Evolutionary conservation across 495 filamentous ascomycete genomes (phyloP).

Genomic region (Penicillium canariense): DNA sequence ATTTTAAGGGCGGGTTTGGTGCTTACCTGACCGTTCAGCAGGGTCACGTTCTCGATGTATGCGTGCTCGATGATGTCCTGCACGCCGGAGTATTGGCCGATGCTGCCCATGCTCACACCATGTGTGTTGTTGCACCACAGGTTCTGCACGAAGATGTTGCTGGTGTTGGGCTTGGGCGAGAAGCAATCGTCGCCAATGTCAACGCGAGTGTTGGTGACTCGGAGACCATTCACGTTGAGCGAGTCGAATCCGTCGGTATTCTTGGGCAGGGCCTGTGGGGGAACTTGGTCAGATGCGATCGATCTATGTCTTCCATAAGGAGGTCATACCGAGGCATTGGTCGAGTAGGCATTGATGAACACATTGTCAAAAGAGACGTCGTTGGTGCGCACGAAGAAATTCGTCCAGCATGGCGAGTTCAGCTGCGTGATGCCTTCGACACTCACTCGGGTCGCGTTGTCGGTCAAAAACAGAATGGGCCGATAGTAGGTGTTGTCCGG

Average conservation of each 20-base stretch:
- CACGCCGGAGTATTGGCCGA: slow-evolving; percentile 55
- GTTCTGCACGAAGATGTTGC: slow-evolving; percentile 55
- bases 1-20: background rate
- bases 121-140: slow-evolving; percentile 59
- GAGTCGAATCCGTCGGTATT: slow-evolving; percentile 62
- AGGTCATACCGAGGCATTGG: slow-evolving; percentile 42
- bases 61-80: slow-evolving; percentile 53
- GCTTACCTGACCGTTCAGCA: slow-evolving; percentile 49
- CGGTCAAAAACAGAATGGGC: slow-evolving; percentile 54
- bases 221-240: slow-evolving; percentile 46
- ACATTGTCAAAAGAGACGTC: slow-evolving; percentile 53
- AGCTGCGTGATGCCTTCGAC: slow-evolving; percentile 56
- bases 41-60: slow-evolving; percentile 54
- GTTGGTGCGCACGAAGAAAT: slow-evolving; percentile 54
- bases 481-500: slow-evolving; percentile 51
- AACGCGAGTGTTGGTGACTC: slow-evolving; percentile 48
- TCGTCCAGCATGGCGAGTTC: slow-evolving; percentile 60
- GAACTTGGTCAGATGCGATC: background rate
- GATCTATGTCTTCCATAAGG: background rate
- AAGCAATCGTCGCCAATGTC: slow-evolving; percentile 61
- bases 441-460: slow-evolving; percentile 54
- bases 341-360: slow-evolving; percentile 52
- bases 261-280: slow-evolving; percentile 42
- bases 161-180: slow-evolving; percentile 57
- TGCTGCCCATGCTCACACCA: slow-evolving; percentile 56